phyloP scores from a whole-genome alignment of 2,329 filamentous ascomycete species.

The Paraphoma sp. region DNA sequence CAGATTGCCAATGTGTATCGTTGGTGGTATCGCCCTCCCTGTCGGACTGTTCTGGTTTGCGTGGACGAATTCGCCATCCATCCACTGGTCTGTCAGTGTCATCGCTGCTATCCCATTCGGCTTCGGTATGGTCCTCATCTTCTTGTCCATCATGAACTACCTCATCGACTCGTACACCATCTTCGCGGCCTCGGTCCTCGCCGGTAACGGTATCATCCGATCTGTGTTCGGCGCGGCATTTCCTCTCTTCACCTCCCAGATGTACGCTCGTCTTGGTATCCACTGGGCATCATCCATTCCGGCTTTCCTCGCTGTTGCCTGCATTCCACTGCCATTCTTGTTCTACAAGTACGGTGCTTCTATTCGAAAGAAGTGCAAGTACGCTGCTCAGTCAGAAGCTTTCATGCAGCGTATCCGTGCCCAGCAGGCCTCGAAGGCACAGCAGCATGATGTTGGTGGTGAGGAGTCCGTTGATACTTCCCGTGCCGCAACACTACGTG shows the following conservation, averaged over 20 bases:
- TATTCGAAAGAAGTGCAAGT: slow-evolving; percentile 74
- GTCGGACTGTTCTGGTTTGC: slow-evolving; percentile 53
- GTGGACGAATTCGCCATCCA: slow-evolving; percentile 55
- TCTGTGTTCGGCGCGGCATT: slow-evolving; percentile 80
- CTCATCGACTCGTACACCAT: slow-evolving; percentile 65
- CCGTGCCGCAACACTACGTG: slow-evolving; percentile 28
- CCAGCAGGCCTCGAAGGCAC: slow-evolving; percentile 29
- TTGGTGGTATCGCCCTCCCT: slow-evolving; percentile 69
- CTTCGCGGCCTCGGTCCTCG: slow-evolving; percentile 77
- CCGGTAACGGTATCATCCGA: slow-evolving; percentile 80
- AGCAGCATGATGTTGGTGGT: slow-evolving; percentile 11
- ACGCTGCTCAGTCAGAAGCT: slow-evolving; percentile 69
- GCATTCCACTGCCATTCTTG: slow-evolving; percentile 76
- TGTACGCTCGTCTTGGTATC: slow-evolving; percentile 60
- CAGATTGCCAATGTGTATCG: slow-evolving; percentile 66
- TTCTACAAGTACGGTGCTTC: slow-evolving; percentile 74
- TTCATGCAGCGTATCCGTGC: slow-evolving; percentile 60
- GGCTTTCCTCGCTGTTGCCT: slow-evolving; percentile 74
- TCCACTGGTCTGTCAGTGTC: slow-evolving; percentile 65
- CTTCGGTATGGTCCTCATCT: slow-evolving; percentile 69
- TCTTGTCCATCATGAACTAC: slow-evolving; percentile 59
- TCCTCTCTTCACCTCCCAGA: slow-evolving; percentile 78
- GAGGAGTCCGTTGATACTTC: slow-evolving; percentile 28
- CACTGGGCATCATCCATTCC: slow-evolving; percentile 79
- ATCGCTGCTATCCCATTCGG: slow-evolving; percentile 61